Base-by-base conservation (phyloP, 495 filamentous ascomycete species). In the Aspergillus diversus region DNA sequence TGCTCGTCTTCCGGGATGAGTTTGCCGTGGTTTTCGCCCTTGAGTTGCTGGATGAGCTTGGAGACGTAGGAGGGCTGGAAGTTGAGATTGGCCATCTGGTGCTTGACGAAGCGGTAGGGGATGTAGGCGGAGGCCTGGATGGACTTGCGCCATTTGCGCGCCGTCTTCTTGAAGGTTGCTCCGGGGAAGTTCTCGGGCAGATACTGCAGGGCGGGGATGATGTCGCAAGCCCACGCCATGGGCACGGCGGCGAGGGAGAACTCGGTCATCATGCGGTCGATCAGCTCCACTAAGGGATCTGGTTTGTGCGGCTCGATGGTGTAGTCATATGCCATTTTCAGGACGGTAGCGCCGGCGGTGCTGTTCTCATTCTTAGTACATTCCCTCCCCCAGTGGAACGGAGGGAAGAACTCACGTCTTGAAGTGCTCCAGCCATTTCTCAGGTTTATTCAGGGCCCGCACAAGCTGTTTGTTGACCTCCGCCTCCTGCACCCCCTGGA, bases 241-340 rank as follows among this genome's bases (percentile, higher is more conserved):
- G 82, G 82, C 2, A 75, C 69, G 15, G 67, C 71, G 5, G 81
- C 79, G 17, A 66, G 62, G 0, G 73, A 66, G 58, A 85, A 82
- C 42, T 81, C 64, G 12, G 70, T 75, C 70, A 84, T 76, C 9
- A 74, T 73, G 17, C 75, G 53, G 6, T 75, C 73, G 5, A 72
- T 75, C 49, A 81, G 43, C 13, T 77, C 61, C 5, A 85, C 73
- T 2, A 86, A 63, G 27, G 75, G 75, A 61, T 86, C 83, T 0
- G 60, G 55, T 12, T 63, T 59, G 32, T 78, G 69, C 3, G 73
- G 64, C 46, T 84, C 80, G 21, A 75, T 71, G 0, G 73, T 82
- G 60, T 86, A 85, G 33, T 78, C 82, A 64, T 85, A 85, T 1
- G 71, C 69, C 13, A 82, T 78, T 48, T 83, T 81, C 4, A 85